Conservation (phyloP, 768 basidiomycete species). For the Kwoniella dejecticola region DNA sequence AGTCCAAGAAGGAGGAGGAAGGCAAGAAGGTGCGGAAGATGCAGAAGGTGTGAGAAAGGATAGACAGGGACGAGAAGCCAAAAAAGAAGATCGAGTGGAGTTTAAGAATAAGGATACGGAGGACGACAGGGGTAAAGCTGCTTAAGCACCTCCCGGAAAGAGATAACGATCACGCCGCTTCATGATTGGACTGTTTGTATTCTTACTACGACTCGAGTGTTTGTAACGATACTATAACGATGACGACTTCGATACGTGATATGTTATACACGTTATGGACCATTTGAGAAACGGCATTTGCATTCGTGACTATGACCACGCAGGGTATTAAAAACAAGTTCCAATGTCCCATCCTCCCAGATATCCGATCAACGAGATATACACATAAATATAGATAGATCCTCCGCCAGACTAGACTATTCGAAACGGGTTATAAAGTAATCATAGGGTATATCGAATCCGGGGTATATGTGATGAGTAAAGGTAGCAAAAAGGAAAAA, state of each 20-base stretch:
- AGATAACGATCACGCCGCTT: too few relatives aligned
- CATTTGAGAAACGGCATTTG: neutral
- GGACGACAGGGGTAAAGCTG: too few relatives aligned
- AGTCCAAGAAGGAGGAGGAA: neutral
- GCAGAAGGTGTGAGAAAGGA: too few relatives aligned
- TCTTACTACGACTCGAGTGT: neutral
- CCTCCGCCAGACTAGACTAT: neutral
- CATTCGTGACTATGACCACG: neutral
- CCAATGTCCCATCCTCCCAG: neutral
- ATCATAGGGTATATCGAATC: neutral
- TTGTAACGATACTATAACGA: neutral
- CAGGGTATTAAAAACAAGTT: constrained; percentile 2
- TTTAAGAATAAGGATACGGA: too few relatives aligned
- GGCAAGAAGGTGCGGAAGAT: too few relatives aligned
- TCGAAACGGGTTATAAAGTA: neutral
- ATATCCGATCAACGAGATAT: constrained; percentile 15
- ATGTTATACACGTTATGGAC: too few relatives aligned
- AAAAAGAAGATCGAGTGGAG: too few relatives aligned
- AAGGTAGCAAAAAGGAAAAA: neutral
- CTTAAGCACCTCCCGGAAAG: too few relatives aligned
- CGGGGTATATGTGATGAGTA: neutral
- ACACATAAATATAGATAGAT: constrained; percentile 1
- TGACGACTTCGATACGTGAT: neutral
- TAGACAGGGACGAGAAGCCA: neutral
- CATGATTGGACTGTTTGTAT: too few relatives aligned